Evolutionary conservation across 768 basidiomycete species (phyloP), one percentile per base, ranked within the genome.

Genomic region (Tricholoma sp.): DNA sequence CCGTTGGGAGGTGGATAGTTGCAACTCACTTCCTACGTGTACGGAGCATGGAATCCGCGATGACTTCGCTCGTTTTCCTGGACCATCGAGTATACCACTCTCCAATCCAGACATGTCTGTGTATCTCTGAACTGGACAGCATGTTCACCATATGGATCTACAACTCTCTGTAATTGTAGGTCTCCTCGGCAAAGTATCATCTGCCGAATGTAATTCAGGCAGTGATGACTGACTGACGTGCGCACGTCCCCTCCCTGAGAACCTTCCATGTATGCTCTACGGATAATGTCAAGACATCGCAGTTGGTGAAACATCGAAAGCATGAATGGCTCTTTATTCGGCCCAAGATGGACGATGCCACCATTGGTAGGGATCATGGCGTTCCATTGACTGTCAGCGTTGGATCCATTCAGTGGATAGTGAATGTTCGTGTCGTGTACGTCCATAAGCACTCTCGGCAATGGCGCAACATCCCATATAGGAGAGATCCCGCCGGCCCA

Each of bases 281-380:
- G 63, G 43, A 75, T 61, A 39, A 72, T 65, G 54, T 73, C 70
- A 8, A 75, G 60, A 52, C 73, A 74, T 49, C 67, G 66, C 14
- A 75, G 66, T 51, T 74, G 71, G 57, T 75, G 74, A 43, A 74
- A 65, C 67, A 75, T 69, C 1, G 70, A 69, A 41, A 73, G 63
- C 7, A 66, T 71, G 59, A 66, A 75, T 16, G 70, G 69, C 46
- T 66, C 69, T 34, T 62, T 62, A 18, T 70, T 51, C 14, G 67
- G 62, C 6, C 73, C 73, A 7, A 74, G 67, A 59, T 72, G 61
- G 11, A 74, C 58, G 29, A 72, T 59, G 18, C 39, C 39, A 11
- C 71, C 71, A 49, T 70, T 52, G 5, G 51, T 32, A 22, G 32
- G 51, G 5, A 52, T 19, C 32, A 52, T 34, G 21, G 32, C 18